phyloP scores from a whole-genome alignment of 2,329 filamentous ascomycete species.

The Coniochaeta ligniaria region DNA sequence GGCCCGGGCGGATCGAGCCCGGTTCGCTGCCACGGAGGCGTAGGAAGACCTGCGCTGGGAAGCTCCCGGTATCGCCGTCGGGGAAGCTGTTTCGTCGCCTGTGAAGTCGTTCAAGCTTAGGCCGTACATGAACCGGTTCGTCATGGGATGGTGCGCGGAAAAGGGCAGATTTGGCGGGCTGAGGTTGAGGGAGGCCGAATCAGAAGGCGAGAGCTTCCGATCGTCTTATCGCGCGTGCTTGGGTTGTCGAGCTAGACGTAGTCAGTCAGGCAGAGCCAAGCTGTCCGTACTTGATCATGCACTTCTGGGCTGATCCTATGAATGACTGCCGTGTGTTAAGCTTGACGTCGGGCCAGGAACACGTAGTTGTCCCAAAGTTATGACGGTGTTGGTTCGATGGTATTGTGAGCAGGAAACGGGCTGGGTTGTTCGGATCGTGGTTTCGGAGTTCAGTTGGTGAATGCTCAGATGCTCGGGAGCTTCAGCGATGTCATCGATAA shows the following conservation, averaged over 20 bases:
- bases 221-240: background rate
- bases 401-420: background rate
- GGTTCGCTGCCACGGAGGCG: background rate
- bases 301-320: background rate
- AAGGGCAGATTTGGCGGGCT: background rate
- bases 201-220: background rate
- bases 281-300: background rate
- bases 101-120: background rate
- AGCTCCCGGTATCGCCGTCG: background rate
- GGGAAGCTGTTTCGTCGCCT: background rate
- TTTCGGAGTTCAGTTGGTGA: background rate
- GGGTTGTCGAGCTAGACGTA: background rate
- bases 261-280: background rate
- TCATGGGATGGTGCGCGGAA: background rate
- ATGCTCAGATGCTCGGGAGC: background rate
- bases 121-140: background rate
- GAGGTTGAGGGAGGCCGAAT: background rate
- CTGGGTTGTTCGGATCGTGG: background rate
- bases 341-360: background rate
- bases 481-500: background rate
- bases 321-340: background rate
- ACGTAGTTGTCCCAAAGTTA: background rate
- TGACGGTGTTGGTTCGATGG: background rate
- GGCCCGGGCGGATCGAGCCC: slow-evolving; percentile 15
- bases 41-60: background rate